A percentile compares a stretch with the other conserved stretches of the same genome.
phyloP scores from a whole-genome alignment of 2,329 filamentous ascomycete species.

The Phialemoniopsis sp. region DNA sequence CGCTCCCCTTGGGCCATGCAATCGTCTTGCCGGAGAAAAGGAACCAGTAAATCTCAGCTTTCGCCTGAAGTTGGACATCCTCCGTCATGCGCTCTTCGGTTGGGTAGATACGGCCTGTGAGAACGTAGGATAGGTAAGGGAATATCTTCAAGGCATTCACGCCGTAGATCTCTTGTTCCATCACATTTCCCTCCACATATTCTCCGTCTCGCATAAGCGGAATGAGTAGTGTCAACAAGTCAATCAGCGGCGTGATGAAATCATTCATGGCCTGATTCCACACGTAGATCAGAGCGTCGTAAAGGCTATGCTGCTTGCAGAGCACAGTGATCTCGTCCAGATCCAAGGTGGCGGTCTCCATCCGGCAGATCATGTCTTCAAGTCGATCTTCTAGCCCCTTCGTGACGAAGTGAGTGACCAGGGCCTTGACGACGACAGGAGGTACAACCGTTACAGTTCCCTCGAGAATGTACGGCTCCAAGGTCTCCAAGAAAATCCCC shows the following conservation, averaged over 20 bases:
- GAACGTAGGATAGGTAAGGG: conserved; percentile 85
- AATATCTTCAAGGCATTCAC: conserved; percentile 86
- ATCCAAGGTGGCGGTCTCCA: conserved; percentile 87
- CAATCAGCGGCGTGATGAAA: conserved; percentile 85
- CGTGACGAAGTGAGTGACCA: conserved; percentile 76
- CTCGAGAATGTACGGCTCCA: conserved; percentile 86
- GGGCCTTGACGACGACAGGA: conserved; percentile 77
- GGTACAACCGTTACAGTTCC: conserved; percentile 71
- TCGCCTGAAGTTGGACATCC: conserved; percentile 68
- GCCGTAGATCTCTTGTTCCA: conserved; percentile 57
- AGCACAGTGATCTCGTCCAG: conserved; percentile 87
- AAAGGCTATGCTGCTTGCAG: conserved; percentile 88
- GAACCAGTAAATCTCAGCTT: conserved; percentile 87
- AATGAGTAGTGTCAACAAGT: conserved; percentile 68
- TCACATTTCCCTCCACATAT: conserved; percentile 44
- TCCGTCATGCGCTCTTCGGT: conserved; percentile 74
- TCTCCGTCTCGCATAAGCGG: conserved; percentile 50
- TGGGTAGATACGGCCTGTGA: conserved; percentile 90
- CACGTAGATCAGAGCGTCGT: conserved; percentile 93
- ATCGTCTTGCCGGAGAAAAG: conserved; percentile 82
- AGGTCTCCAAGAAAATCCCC: conserved; percentile 77
- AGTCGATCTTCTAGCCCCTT: conserved; percentile 72
- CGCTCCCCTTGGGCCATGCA: conserved; percentile 66
- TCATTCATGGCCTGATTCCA: conserved; percentile 91
- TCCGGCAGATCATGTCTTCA: conserved; percentile 91